A percentile compares a stretch with the other conserved stretches of the same genome.
These are phyloP conservation scores for Astrocystis sublimbata DNA, from an alignment of 495 filamentous ascomycete species.

Conservation along the genomic window DNA sequence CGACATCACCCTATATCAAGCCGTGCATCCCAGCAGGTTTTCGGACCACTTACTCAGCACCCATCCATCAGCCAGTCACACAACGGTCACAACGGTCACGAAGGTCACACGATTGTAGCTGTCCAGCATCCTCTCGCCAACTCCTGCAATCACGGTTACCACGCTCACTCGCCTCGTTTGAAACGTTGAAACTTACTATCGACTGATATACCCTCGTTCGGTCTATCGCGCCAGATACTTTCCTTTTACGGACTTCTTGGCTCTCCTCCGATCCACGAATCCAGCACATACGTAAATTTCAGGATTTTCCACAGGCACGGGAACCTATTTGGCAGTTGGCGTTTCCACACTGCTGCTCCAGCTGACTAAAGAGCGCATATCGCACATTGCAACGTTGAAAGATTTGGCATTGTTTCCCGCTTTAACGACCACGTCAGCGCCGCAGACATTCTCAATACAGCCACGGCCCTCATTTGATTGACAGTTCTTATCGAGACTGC, in stretches of 20 bases:
- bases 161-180: slow-evolving; percentile 2
- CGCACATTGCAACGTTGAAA: slow-evolving; percentile 12
- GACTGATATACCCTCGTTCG: background rate
- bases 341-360: slow-evolving; percentile 13
- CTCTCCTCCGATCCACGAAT: slow-evolving; percentile 10
- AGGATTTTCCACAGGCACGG: slow-evolving; percentile 21
- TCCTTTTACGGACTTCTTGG: slow-evolving; percentile 15
- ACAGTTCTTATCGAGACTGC: slow-evolving; percentile 8
- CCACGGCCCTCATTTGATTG: background rate
- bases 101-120: background rate
- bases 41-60: slow-evolving; percentile 14
- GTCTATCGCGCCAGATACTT: background rate
- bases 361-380: slow-evolving; percentile 10
- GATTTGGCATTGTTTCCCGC: slow-evolving; percentile 10
- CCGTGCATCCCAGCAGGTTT: slow-evolving; percentile 19
- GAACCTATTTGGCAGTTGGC: slow-evolving; percentile 12
- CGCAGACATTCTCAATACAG: background rate
- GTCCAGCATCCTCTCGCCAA: slow-evolving; percentile 19
- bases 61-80: slow-evolving; percentile 16
- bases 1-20: slow-evolving; percentile 17
- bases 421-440: slow-evolving; percentile 19
- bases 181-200: slow-evolving; percentile 2
- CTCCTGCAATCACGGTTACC: slow-evolving; percentile 12
- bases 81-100: slow-evolving; percentile 21
- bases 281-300: background rate